These are phyloP conservation scores for Chenopodium suecicum DNA, from an alignment of 148 eudicot genomes.

Conservation along the genomic window DNA sequence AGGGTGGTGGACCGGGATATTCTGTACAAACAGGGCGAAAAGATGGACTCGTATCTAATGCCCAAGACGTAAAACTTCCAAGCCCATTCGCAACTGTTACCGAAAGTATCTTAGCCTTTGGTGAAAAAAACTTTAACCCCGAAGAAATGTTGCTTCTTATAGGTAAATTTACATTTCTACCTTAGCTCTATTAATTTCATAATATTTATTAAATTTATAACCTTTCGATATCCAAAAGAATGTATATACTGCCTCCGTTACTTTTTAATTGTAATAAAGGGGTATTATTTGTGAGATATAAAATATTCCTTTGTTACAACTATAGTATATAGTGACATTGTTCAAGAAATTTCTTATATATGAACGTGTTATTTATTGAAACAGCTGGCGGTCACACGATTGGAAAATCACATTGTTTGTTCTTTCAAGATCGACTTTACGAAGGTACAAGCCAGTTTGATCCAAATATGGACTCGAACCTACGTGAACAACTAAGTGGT, in stretches of 20 bases:
- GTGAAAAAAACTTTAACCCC: constrained; percentile 4
- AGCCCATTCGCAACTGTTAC: constrained; percentile 17
- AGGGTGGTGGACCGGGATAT: constrained; percentile 34
- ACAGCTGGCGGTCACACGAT: constrained; percentile 47
- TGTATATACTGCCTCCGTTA: no score
- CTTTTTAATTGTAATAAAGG: no score
- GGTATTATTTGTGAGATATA: no score
- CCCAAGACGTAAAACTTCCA: constrained; percentile 23
- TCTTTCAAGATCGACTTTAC: constrained; percentile 39
- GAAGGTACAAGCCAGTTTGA: constrained; percentile 35
- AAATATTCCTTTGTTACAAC: no score
- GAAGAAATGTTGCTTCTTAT: constrained; percentile 29
- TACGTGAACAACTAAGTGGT: constrained; percentile 2
- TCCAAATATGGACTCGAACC: constrained; percentile 25
- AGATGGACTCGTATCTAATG: constrained; percentile 24
- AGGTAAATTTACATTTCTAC: constrained; percentile 10
- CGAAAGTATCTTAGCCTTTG: constrained; percentile 15
- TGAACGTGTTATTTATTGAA: no score
- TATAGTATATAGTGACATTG: no score
- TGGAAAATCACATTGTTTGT: constrained; percentile 45
- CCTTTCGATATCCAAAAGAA: no score
- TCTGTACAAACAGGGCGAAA: constrained; percentile 25
- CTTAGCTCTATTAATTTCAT: background rate
- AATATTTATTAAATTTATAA: no score
- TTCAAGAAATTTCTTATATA: no score